A percentile compares a stretch with the other conserved stretches of the same genome.
These are phyloP conservation scores for Artemisia princeps DNA, from an alignment of 140 eudicot species.

Conservation along the genomic window DNA sequence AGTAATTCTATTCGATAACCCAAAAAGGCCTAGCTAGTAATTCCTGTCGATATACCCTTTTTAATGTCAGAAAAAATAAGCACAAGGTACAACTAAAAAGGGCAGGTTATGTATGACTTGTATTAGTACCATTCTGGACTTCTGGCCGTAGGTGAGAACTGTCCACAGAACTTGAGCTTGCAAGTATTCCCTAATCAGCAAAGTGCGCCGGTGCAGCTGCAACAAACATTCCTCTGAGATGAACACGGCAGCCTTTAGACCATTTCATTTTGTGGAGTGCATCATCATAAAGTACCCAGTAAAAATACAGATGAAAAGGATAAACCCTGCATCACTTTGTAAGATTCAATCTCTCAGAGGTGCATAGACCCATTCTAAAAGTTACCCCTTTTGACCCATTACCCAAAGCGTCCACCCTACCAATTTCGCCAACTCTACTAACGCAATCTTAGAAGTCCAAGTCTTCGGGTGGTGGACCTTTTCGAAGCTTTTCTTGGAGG, in stretches of 20 bases:
- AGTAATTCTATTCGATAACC: too few relatives aligned
- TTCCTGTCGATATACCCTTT: neutral
- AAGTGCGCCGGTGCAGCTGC: neutral
- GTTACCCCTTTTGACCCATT: conserved; percentile 1
- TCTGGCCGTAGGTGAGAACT: neutral
- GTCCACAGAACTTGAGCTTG: neutral
- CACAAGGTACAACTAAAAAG: neutral
- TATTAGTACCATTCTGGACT: neutral
- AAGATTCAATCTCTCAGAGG: neutral
- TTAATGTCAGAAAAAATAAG: neutral
- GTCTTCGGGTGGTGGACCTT: conserved; percentile 47
- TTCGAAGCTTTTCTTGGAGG: conserved; percentile 59
- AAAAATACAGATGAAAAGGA: neutral
- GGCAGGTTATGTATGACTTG: neutral
- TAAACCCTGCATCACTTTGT: too few relatives aligned
- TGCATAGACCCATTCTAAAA: neutral
- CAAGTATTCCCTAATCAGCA: neutral
- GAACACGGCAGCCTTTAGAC: neutral
- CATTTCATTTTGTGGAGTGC: neutral
- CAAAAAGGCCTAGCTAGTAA: too few relatives aligned
- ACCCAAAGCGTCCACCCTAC: neutral
- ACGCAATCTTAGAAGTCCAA: conserved; percentile 26
- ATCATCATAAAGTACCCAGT: neutral
- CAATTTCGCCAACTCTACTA: conserved; percentile 15
- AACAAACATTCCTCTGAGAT: neutral